Percentiles rank a stretch among this genome's conserved stretches.
These are phyloP conservation scores for Protomyces inouyei DNA, from an alignment of 1,139 yeast species.

Conservation along the genomic window DNA sequence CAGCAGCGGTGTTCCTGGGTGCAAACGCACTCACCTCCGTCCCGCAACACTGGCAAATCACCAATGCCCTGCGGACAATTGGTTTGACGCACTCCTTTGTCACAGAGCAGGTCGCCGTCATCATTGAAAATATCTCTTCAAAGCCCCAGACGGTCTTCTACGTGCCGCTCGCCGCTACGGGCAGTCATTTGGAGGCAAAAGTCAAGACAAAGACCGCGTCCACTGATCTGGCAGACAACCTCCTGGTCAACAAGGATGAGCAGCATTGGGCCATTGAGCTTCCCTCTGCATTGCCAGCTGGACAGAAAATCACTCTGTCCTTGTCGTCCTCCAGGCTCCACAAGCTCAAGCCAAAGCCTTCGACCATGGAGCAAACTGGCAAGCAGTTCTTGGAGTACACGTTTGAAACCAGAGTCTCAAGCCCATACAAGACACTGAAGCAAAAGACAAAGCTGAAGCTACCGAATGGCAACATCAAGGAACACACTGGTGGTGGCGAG, in stretches of 20 bases:
- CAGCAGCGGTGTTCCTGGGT: neutral
- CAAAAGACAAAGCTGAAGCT: constrained; percentile 45
- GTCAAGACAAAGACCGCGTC: constrained; percentile 8
- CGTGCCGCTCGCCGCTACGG: constrained; percentile 30
- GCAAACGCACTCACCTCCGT: neutral
- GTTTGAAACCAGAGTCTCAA: constrained; percentile 54
- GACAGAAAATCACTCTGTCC: constrained; percentile 43
- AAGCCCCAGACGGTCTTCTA: constrained; percentile 55
- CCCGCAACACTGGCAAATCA: constrained; percentile 34
- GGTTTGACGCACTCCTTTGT: constrained; percentile 67
- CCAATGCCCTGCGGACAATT: constrained; percentile 40
- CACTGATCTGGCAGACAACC: neutral
- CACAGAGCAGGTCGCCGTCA: constrained; percentile 56
- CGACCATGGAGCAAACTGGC: constrained; percentile 54
- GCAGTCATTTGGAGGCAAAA: constrained; percentile 8
- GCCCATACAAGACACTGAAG: constrained; percentile 57
- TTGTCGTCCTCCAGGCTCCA: constrained; percentile 54
- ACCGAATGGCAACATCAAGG: constrained; percentile 28
- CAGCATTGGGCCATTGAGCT: constrained; percentile 50
- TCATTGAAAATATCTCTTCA: constrained; percentile 55
- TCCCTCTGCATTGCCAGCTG: constrained; percentile 65
- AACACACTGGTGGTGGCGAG: constrained; percentile 29
- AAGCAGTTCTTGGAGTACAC: constrained; percentile 56
- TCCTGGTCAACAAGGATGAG: constrained; percentile 31
- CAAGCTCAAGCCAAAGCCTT: constrained; percentile 59